These are phyloP conservation scores for Sarocladium brachiariae DNA, from an alignment of 2,329 filamentous ascomycete species.

Conservation along the genomic window DNA sequence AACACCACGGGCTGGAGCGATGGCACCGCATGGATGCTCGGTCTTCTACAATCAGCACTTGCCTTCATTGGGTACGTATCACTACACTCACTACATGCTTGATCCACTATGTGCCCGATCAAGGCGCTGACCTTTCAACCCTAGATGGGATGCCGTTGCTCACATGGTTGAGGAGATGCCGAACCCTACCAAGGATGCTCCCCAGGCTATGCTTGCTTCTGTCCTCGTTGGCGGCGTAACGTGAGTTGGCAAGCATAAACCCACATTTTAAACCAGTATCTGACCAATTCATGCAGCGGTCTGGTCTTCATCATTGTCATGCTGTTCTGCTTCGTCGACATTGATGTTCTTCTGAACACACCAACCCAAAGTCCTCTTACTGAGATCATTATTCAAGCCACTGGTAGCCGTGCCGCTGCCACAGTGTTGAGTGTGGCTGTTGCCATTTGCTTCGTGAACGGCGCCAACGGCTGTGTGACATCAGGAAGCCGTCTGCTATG, in stretches of 20 bases:
- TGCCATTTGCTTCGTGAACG: constrained; percentile 37
- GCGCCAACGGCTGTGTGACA: constrained; percentile 36
- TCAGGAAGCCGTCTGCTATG: constrained; percentile 35
- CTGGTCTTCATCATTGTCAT: constrained; percentile 45
- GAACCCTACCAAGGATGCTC: constrained; percentile 30
- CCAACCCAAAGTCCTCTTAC: constrained; percentile 38
- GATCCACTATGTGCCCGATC: constrained; percentile 12
- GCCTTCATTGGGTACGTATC: constrained; percentile 29
- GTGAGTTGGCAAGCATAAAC: constrained; percentile 19
- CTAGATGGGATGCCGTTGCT: constrained; percentile 42
- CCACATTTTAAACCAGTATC: not conserved
- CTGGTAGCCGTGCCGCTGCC: constrained; percentile 29
- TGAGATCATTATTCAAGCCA: constrained; percentile 37
- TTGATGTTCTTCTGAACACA: constrained; percentile 26
- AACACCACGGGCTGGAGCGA: constrained; percentile 40
- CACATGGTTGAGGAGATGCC: constrained; percentile 43
- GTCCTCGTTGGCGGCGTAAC: constrained; percentile 35
- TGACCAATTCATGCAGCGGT: constrained; percentile 20
- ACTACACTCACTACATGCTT: too few species aligned
- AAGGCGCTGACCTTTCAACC: constrained; percentile 25
- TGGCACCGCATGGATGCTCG: constrained; percentile 41
- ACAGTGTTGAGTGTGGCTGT: constrained; percentile 35
- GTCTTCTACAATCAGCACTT: constrained; percentile 33
- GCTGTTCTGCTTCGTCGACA: constrained; percentile 33
- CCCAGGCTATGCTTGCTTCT: constrained; percentile 35